Evolutionary conservation across 257 asterid species (phyloP).

Genomic region (Plectranthus barbatus): DNA sequence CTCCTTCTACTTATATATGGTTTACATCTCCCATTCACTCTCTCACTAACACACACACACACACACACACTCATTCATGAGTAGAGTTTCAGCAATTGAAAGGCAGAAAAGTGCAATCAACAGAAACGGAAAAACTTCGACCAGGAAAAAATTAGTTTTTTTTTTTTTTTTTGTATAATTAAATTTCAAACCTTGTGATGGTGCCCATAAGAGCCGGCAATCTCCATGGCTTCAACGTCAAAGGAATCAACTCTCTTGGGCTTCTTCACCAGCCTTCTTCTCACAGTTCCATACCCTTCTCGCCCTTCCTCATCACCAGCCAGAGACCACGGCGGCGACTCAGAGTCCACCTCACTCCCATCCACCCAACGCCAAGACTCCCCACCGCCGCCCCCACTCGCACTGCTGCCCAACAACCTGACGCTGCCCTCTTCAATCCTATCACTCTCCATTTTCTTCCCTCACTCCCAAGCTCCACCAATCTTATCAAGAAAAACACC

Average conservation of each 20-base stretch:
- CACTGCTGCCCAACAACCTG: constrained; percentile 38
- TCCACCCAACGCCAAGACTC: no score
- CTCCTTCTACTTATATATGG: not conserved
- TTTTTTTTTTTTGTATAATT: not conserved
- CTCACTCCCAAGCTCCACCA: not conserved
- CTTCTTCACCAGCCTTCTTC: constrained; percentile 74
- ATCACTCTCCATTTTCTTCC: constrained; percentile 40
- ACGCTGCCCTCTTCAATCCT: constrained; percentile 62
- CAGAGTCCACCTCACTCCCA: constrained; percentile 89
- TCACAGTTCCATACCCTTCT: constrained; percentile 54
- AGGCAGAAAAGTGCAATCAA: not conserved
- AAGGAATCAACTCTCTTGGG: constrained; percentile 76
- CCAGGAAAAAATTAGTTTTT: not conserved
- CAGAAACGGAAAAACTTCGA: not conserved
- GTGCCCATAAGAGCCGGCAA: constrained; percentile 47
- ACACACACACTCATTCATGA: not conserved
- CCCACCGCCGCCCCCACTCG: constrained; percentile 24
- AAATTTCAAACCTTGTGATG: constrained; percentile 44
- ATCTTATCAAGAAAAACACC: not conserved
- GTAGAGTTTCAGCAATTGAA: not conserved
- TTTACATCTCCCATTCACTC: not conserved
- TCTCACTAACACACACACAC: not conserved
- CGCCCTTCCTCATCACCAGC: constrained; percentile 30
- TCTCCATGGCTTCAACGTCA: constrained; percentile 90
- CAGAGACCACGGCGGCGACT: constrained; percentile 47